Percentiles rank a stretch among this genome's conserved stretches.
These are phyloP conservation scores for Phytophthora sp. DNA, from an alignment of 352 stramenopile species.

Conservation along the genomic window DNA sequence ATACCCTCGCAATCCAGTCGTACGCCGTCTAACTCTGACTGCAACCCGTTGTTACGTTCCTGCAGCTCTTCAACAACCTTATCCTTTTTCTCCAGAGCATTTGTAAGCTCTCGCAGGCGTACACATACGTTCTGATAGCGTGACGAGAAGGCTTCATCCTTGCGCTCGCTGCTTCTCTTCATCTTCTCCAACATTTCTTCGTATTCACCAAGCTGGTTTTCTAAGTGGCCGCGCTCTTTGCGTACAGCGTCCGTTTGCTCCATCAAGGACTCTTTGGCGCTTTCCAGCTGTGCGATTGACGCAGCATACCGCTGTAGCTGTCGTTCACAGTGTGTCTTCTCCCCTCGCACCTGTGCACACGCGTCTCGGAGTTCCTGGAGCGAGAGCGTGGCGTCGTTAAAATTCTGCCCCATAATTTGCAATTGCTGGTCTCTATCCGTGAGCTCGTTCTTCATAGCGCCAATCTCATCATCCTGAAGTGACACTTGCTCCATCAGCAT, in stretches of 20 bases:
- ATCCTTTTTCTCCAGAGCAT: conserved; percentile 60
- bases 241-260: conserved; percentile 45
- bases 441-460: conserved; percentile 66
- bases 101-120: conserved; percentile 67
- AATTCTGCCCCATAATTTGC: conserved; percentile 74
- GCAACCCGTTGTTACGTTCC: conserved; percentile 43
- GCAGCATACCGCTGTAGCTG: conserved; percentile 75
- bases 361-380: conserved; percentile 73
- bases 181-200: conserved; percentile 61
- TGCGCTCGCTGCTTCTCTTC: conserved; percentile 63
- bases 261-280: conserved; percentile 49
- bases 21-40: conserved; percentile 67
- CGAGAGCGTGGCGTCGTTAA: conserved; percentile 73
- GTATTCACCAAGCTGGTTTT: conserved; percentile 69
- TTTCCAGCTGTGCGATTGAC: conserved; percentile 70
- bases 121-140: conserved; percentile 80
- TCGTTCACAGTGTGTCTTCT: conserved; percentile 70
- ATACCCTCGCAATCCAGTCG: conserved; percentile 85
- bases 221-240: conserved; percentile 41
- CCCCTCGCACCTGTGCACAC: conserved; percentile 55
- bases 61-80: conserved; percentile 60
- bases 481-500: conserved; percentile 86
- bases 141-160: conserved; percentile 61
- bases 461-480: conserved; percentile 76
- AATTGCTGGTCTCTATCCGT: conserved; percentile 72